Base-by-base conservation (phyloP, 2,329 filamentous ascomycete genomes). In the Aureobasidium musti region DNA sequence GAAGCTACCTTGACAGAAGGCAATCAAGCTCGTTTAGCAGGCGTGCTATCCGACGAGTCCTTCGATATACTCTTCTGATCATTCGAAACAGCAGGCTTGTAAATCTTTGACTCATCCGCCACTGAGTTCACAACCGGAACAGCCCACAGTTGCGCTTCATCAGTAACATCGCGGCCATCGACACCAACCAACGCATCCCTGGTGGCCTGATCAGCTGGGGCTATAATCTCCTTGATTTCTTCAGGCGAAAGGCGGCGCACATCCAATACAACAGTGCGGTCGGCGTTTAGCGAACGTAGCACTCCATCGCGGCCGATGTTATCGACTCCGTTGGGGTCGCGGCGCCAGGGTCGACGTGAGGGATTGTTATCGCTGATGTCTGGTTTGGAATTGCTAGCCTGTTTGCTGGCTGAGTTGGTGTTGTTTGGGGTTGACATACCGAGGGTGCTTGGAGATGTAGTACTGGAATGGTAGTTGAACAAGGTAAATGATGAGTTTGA, bases 111-210 rank as follows among this genome's bases (percentile, higher is more conserved):
- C 30, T 33, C 30, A 5, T 33, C 30, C 30, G 30, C 30, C 4
- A 33, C 30, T 4, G 30, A 5, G 8, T 33, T 33, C 30, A 33
- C 30, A 33, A 8, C 35, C 7, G 54, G 54, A 30, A 59, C 37
- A 45, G 54, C 54, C 54, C 54, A 59, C 39, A 59, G 30, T 19
- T 23, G 21, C 7, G 35, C 54, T n/a, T 59, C 54, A 43, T 59
- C 54, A 10, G 17, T n/a, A 1, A 59, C 37, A 59, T 59, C 54
- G 21, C 54, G 35, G 8, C 54, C 54, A 59, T 59, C 54, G 37
- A 59, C 54, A 30, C 54, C 35, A 19, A 43, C 37, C 3, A 39
- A 30, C 3, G 14, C 21, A 41, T 43, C 37, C 23, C 1, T 13
- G 11, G 21, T 45, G 0, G 3, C 37, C 21, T 59, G 35, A 30